Conservation (phyloP, 2,329 filamentous ascomycete species). For the Drechslerella coelobrocha region DNA sequence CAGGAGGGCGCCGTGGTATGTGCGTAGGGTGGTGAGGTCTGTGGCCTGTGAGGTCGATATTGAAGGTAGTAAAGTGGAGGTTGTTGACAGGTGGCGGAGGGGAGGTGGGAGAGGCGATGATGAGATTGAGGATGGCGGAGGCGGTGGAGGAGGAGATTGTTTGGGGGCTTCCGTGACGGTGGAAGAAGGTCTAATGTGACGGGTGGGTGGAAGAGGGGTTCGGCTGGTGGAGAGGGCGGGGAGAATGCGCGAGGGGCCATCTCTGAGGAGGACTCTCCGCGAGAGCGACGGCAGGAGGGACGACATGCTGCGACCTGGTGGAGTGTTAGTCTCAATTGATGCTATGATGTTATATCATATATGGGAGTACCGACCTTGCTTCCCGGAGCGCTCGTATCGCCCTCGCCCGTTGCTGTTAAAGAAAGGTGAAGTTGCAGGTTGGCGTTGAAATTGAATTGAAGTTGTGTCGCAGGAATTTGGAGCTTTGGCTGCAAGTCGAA, state of each 20-base stretch:
- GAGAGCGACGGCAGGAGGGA: constrained; percentile 37
- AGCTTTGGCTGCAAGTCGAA: neutral
- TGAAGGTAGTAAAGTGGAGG: constrained; percentile 56
- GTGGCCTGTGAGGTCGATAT: neutral
- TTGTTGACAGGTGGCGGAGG: constrained; percentile 59
- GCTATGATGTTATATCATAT: neutral
- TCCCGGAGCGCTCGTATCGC: neutral
- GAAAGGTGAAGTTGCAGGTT: neutral
- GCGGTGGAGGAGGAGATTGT: constrained; percentile 9
- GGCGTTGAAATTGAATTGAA: neutral
- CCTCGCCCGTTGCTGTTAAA: neutral
- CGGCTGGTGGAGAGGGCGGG: constrained; percentile 59
- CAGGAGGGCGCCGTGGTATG: constrained; percentile 67
- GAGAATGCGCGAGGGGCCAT: constrained; percentile 61
- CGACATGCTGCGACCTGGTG: constrained; percentile 1
- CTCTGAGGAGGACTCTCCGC: constrained; percentile 27
- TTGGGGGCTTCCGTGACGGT: constrained; percentile 10
- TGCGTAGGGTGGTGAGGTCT: constrained; percentile 26
- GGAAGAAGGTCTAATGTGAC: constrained; percentile 41
- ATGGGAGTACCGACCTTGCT: constrained; percentile 8
- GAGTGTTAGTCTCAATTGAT: constrained; percentile 1
- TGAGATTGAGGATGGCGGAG: neutral
- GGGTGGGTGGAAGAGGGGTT: constrained; percentile 25
- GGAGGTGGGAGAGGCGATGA: constrained; percentile 2
- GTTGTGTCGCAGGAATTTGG: constrained; percentile 3